phyloP scores from a whole-genome alignment of 176 grass and related monocot genomes.

The Cenchrus fungigraminus region DNA sequence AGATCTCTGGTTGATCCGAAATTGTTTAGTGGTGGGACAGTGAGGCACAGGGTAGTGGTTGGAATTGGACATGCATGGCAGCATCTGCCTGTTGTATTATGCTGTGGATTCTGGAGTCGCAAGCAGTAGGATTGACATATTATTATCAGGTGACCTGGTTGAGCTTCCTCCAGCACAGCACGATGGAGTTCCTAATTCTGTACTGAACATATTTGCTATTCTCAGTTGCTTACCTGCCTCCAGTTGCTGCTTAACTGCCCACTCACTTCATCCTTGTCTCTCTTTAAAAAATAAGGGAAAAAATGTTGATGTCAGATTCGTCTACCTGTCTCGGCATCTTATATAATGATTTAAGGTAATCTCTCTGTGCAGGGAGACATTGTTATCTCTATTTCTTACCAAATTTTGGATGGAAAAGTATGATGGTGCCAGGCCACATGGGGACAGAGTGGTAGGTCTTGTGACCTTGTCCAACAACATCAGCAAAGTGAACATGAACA shows the following conservation, averaged over 20 bases:
- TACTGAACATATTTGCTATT: conserved; percentile 11
- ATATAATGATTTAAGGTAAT: background rate
- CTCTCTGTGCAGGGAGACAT: conserved; percentile 8
- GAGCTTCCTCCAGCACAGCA: conserved; percentile 13
- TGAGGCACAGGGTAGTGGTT: conserved; percentile 28
- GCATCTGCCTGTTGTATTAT: conserved; percentile 10
- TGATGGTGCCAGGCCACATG: background rate
- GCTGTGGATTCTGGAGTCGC: background rate
- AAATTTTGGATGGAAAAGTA: conserved; percentile 5
- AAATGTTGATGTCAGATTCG: conserved; percentile 14
- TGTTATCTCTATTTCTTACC: background rate
- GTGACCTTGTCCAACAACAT: conserved; percentile 14
- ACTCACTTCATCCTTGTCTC: conserved; percentile 3
- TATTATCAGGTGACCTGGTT: background rate
- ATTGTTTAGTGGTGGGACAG: background rate
- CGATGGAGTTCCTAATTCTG: background rate
- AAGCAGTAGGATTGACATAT: background rate
- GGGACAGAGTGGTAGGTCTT: background rate
- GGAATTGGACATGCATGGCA: conserved; percentile 17
- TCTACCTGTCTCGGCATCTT: background rate
- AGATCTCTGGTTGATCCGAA: conserved; percentile 5
- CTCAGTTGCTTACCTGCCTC: conserved; percentile 27
- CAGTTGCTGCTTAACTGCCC: conserved; percentile 28
- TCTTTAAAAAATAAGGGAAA: no score
- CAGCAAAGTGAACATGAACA: background rate